A percentile compares a stretch with the other conserved stretches of the same genome.
These are phyloP conservation scores for Kodamaea laetipori DNA, from an alignment of 805 yeast genomes.

Conservation along the genomic window DNA sequence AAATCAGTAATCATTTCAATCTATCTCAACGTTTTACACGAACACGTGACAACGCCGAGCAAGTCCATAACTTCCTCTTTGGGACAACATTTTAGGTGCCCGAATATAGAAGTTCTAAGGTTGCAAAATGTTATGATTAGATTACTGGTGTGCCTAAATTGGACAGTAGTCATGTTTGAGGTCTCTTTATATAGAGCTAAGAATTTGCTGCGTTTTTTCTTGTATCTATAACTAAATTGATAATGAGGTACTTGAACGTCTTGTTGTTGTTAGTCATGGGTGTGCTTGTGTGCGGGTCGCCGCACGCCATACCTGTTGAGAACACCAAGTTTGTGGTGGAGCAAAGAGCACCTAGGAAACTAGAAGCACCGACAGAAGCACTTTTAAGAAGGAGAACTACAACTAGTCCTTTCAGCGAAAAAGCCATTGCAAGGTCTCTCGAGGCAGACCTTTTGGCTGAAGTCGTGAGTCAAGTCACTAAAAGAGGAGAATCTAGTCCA, in stretches of 20 bases:
- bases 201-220: not conserved
- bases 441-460: conserved; percentile 13
- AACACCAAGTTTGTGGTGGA: conserved; percentile 20
- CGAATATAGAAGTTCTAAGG: not conserved
- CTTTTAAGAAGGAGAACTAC: conserved; percentile 1
- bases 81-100: not conserved
- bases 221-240: not conserved
- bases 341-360: conserved; percentile 7
- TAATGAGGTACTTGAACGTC: conserved; percentile 7
- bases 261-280: conserved; percentile 4
- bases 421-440: not conserved
- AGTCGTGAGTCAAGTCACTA: conserved; percentile 9
- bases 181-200: conserved; percentile 1
- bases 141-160: not conserved
- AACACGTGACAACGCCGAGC: too few species aligned
- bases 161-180: not conserved
- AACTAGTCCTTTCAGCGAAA: too few species aligned
- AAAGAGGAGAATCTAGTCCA: conserved; percentile 14
- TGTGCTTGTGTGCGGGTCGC: conserved; percentile 10
- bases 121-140: not conserved
- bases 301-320: conserved; percentile 24
- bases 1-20: too few species aligned
- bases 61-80: not conserved
- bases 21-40: too few species aligned
- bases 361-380: conserved; percentile 19